These are phyloP conservation scores for Nephelium lappaceum DNA, from an alignment of 345 rosid species.

Conservation along the genomic window DNA sequence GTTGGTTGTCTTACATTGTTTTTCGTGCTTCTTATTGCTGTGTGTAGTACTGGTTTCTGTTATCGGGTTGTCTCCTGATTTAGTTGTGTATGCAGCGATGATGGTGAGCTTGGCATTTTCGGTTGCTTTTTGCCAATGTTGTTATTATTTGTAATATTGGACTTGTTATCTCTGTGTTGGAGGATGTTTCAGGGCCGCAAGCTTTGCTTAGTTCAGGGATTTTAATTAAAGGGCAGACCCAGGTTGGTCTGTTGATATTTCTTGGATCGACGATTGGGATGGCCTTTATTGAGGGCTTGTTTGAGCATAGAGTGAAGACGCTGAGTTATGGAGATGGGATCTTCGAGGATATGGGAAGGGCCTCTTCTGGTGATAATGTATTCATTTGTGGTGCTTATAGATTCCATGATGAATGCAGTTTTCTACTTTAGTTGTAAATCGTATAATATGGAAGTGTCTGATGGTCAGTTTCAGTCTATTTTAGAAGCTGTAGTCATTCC, in stretches of 20 bases:
- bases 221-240: slow-evolving; percentile 84
- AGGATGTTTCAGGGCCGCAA: slow-evolving; percentile 78
- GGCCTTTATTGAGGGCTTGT: slow-evolving; percentile 82
- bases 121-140: slow-evolving; percentile 73
- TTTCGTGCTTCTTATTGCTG: slow-evolving; percentile 58
- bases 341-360: slow-evolving; percentile 93
- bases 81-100: slow-evolving; percentile 58
- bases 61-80: slow-evolving; percentile 56
- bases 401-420: slow-evolving; percentile 84
- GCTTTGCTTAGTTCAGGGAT: slow-evolving; percentile 68
- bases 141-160: slow-evolving; percentile 74
- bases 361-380: slow-evolving; percentile 84
- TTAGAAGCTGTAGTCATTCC: slow-evolving; percentile 43
- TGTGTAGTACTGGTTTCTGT: slow-evolving; percentile 58
- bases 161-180: slow-evolving; percentile 71
- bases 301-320: slow-evolving; percentile 87
- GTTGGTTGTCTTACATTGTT: slow-evolving; percentile 66
- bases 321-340: slow-evolving; percentile 93
- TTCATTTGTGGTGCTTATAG: slow-evolving; percentile 84
- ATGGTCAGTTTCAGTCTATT: slow-evolving; percentile 49
- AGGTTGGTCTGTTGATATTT: slow-evolving; percentile 82
- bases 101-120: slow-evolving; percentile 70
- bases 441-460: slow-evolving; percentile 50
- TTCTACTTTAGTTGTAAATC: slow-evolving; percentile 90
- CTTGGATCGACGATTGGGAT: slow-evolving; percentile 82